Evolutionary conservation across 179 eudicot species (phyloP).

Genomic region (Heliamphora pulchella): DNA sequence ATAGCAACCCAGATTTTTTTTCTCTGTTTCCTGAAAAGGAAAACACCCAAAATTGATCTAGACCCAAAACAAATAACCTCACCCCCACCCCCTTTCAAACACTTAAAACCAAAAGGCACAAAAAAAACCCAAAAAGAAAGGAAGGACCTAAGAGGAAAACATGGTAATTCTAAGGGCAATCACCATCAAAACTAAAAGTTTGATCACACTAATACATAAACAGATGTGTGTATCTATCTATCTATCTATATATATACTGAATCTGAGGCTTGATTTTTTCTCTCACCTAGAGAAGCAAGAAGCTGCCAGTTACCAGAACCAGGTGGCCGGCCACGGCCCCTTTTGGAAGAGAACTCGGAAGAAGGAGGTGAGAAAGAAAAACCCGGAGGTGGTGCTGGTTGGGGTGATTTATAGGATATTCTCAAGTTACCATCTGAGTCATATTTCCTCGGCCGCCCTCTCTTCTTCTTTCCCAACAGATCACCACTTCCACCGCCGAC

Average conservation of each 20-base stretch:
- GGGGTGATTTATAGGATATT: constrained; percentile 16
- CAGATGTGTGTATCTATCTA: neutral
- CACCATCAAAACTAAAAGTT: no score
- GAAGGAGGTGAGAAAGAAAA: constrained; percentile 32
- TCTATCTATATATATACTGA: neutral
- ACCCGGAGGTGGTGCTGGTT: constrained; percentile 28
- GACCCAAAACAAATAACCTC: neutral
- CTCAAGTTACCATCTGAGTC: constrained; percentile 52
- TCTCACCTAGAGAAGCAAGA: constrained; percentile 46
- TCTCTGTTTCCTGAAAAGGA: neutral
- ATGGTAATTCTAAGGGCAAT: no score
- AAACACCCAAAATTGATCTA: neutral
- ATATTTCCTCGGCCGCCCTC: constrained; percentile 73
- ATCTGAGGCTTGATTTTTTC: neutral
- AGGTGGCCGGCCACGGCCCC: constrained; percentile 38
- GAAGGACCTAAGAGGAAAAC: no score
- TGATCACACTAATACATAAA: neutral
- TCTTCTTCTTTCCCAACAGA: constrained; percentile 40
- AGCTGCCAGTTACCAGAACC: constrained; percentile 38
- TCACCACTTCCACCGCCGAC: constrained; percentile 16
- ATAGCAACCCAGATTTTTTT: neutral
- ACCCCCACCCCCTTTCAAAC: neutral
- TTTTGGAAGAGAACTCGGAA: constrained; percentile 24
- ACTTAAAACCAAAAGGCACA: no score
- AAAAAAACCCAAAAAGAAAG: no score